Evolutionary conservation across 2,329 filamentous ascomycete genomes (phyloP).

Genomic region (Ceratocystis destructans): DNA sequence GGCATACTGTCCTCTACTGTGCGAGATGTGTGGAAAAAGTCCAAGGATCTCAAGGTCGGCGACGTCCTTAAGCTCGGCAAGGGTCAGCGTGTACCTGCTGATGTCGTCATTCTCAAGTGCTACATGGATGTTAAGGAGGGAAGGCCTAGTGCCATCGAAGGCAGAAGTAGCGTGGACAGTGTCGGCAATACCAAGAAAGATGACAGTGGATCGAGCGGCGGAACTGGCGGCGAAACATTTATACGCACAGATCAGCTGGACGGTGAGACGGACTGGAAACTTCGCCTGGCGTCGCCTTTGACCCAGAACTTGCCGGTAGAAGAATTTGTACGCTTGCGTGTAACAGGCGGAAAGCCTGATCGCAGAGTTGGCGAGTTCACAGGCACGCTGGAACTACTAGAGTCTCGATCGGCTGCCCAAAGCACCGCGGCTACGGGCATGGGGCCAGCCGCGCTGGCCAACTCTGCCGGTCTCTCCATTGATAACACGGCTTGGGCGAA

Average conservation of each 20-base stretch:
- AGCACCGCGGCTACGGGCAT: slow-evolving; percentile 22
- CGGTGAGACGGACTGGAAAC: slow-evolving; percentile 97
- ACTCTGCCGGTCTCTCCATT: slow-evolving; percentile 66
- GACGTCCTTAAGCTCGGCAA: slow-evolving; percentile 90
- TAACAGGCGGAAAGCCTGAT: slow-evolving; percentile 82
- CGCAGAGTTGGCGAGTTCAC: slow-evolving; percentile 90
- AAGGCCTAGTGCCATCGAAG: slow-evolving; percentile 21
- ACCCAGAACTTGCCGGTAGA: slow-evolving; percentile 63
- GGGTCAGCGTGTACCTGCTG: slow-evolving; percentile 84
- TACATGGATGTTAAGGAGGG: slow-evolving; percentile 27
- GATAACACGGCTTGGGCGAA: slow-evolving; percentile 99
- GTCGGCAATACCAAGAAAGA: slow-evolving; percentile 26
- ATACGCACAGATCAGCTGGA: slow-evolving; percentile 96
- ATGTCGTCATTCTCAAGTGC: slow-evolving; percentile 86
- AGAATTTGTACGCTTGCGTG: slow-evolving; percentile 54
- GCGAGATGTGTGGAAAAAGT: slow-evolving; percentile 62
- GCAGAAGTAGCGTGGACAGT: slow-evolving; percentile 22
- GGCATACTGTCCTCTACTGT: slow-evolving; percentile 36
- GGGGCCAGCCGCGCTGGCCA: slow-evolving; percentile 25
- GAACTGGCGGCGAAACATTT: slow-evolving; percentile 71
- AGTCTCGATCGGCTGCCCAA: slow-evolving; percentile 38
- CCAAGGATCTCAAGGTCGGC: slow-evolving; percentile 79
- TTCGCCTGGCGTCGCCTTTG: slow-evolving; percentile 72
- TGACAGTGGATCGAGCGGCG: slow-evolving; percentile 24
- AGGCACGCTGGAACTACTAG: slow-evolving; percentile 67